Base-by-base conservation (phyloP, 805 yeast genomes). In the Starmerella vitae region DNA sequence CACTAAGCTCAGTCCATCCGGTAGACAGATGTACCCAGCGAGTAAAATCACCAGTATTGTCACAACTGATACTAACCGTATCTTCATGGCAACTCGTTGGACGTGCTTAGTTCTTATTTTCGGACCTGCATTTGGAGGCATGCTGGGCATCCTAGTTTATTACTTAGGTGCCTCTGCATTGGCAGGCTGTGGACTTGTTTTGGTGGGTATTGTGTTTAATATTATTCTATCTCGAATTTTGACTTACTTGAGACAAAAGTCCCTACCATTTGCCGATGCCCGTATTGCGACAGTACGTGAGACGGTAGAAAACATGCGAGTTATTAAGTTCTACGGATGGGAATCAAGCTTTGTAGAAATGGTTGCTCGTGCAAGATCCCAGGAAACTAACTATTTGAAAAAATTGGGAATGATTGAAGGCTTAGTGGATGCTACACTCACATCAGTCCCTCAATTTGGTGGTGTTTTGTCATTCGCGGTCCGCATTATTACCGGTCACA, bases 311-410 rank as follows among this genome's bases (percentile, higher is more conserved):
- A 74, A 79, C 47, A 71, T 86, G 68, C 82, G 80, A 53, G 70
- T 78, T 56, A 81, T 86, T 57, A 86, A 86, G 62, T 80, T 71
- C 56, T 86, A 85, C 56, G 81, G 93, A 1, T 86, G 95, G 95
- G 96, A 86, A 60, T 66, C 66, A 24, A 85, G 95, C 1, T 86
- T 83, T 55, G 66, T 67, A 38, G 57, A 66, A 8, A 62, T 68
- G 37, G 68, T 86, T 26, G 53, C 71, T 13, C 66, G 64, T 10
- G 64, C 72, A 20, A 71, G 96, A 55, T 51, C 54, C 0, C 53
- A 62, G 17, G 96, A 85, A 59, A 75, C 81, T 70, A 49, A 52
- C 3, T 63, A 65, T 36, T 68, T 86, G 43, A 67, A 74, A 45
- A 64, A 61, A 38, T 71, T 83, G 65, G 86, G 80, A 52, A 64